Conservation (phyloP, 441 rosid genomes). For the Lepidium campestre region DNA sequence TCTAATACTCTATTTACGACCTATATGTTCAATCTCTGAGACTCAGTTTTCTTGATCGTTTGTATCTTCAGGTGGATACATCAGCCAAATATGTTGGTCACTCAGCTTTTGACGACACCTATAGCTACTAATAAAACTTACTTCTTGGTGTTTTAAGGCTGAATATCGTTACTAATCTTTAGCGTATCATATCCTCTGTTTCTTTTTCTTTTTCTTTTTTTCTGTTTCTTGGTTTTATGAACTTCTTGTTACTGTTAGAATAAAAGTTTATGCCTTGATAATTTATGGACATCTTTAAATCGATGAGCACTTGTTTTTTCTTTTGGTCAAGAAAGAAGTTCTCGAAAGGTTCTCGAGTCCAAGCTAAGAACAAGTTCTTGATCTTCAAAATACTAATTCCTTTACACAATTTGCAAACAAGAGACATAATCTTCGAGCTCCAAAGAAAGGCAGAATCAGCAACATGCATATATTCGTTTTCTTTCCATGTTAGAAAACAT, state of each 20-base stretch:
- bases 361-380: no score
- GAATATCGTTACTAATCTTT: not conserved
- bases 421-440: not conserved
- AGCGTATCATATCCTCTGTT: not conserved
- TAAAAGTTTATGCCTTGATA: no score
- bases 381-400: no score
- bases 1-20: not conserved
- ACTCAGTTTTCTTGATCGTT: not conserved
- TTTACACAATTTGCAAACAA: no score
- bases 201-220: not conserved
- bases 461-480: not conserved
- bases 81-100: constrained; percentile 26
- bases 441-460: not conserved
- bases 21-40: not conserved
- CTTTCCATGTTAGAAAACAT: not conserved
- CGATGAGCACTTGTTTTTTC: no score
- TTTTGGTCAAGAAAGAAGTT: no score
- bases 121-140: constrained; percentile 17
- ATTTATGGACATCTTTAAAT: no score
- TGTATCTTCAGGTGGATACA: constrained; percentile 21
- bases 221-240: not conserved
- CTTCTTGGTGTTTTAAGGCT: not conserved
- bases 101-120: constrained; percentile 31
- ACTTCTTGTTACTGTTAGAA: not conserved
- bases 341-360: no score